These are phyloP conservation scores for Periconia sp. DNA, from an alignment of 2,329 filamentous ascomycete genomes.

Conservation along the genomic window DNA sequence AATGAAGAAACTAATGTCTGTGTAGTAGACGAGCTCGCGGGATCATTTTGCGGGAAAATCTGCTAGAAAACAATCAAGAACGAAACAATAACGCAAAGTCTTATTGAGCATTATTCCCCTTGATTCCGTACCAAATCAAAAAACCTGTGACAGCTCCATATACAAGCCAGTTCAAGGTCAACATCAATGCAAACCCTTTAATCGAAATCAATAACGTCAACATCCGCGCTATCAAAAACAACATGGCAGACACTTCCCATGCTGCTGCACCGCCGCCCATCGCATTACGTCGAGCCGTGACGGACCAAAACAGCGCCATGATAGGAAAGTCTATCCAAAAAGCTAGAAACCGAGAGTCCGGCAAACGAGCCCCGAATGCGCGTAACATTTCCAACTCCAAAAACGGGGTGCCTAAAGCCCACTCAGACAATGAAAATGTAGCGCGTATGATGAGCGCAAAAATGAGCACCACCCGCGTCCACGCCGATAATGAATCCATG, in stretches of 20 bases:
- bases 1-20: too few relatives aligned
- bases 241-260: neutral
- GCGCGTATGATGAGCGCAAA: neutral
- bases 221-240: neutral
- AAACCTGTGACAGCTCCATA: neutral
- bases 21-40: too few relatives aligned
- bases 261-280: neutral
- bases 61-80: too few relatives aligned
- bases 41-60: too few relatives aligned
- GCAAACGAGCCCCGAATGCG: neutral
- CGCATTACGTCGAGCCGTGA: too few relatives aligned
- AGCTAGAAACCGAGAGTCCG: neutral
- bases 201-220: neutral
- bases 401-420: neutral
- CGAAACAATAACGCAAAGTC: too few relatives aligned
- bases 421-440: neutral
- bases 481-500: neutral
- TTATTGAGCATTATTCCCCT: too few relatives aligned
- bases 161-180: neutral
- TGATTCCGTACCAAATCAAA: neutral
- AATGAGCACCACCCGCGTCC: neutral
- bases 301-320: neutral
- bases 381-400: neutral
- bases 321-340: neutral
- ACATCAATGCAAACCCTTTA: neutral